A percentile compares a stretch with the other conserved stretches of the same genome.
Evolutionary conservation across 2,329 filamentous ascomycete genomes (phyloP).

Genomic region (Claviceps pazoutovae): DNA sequence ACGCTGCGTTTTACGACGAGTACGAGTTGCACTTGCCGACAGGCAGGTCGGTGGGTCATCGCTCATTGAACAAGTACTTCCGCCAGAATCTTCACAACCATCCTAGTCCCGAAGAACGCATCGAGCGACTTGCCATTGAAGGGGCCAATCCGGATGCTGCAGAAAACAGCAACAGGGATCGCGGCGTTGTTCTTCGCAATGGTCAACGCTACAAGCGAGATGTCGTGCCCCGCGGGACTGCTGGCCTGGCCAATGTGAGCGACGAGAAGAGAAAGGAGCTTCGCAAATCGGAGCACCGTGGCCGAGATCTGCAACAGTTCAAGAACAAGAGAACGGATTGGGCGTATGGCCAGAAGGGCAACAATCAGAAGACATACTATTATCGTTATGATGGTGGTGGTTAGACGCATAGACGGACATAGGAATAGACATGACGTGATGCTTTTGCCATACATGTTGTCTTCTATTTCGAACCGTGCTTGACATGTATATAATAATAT

Average conservation of each 20-base stretch:
- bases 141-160: constrained; percentile 19
- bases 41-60: constrained; percentile 78
- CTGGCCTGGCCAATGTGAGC: constrained; percentile 64
- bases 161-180: constrained; percentile 17
- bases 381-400: constrained; percentile 34
- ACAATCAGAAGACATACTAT: constrained; percentile 55
- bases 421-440: constrained; percentile 2
- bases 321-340: constrained; percentile 51
- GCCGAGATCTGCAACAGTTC: constrained; percentile 49
- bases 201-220: constrained; percentile 31
- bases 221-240: constrained; percentile 53
- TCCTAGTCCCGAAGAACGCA: constrained; percentile 63
- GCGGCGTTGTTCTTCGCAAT: constrained; percentile 9
- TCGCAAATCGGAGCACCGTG: constrained; percentile 51
- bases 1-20: constrained; percentile 79
- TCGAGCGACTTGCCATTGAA: constrained; percentile 51
- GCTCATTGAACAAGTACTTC: constrained; percentile 76
- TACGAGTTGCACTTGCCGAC: constrained; percentile 88
- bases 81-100: constrained; percentile 84
- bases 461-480: neutral
- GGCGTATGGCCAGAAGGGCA: constrained; percentile 57
- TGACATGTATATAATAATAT: no score
- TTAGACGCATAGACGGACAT: constrained; percentile 14
- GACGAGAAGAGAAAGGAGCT: constrained; percentile 62
- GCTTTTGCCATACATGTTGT: neutral